Evolutionary conservation across 164 flowering plant species (phyloP).

Genomic region (Stephania cephalantha): DNA sequence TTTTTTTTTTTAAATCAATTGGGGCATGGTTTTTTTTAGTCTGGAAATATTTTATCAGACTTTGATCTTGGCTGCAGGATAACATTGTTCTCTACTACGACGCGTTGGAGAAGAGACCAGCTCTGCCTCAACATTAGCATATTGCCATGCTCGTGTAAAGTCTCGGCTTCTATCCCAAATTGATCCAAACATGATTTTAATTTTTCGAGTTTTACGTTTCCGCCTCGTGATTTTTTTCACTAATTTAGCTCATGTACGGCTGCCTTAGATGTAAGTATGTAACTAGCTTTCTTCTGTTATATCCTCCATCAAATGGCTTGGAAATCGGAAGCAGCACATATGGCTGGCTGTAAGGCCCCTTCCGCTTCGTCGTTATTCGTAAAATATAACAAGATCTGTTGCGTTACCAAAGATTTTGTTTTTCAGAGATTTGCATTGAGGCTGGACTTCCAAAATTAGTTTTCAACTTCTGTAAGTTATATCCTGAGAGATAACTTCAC

Average conservation of each 20-base stretch:
- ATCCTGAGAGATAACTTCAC: no score
- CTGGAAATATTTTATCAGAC: not conserved
- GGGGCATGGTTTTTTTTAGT: not conserved
- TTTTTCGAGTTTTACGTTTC: not conserved
- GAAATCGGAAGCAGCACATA: not conserved
- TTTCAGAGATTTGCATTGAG: not conserved
- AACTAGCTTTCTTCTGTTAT: conserved; percentile 1
- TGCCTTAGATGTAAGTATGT: not conserved
- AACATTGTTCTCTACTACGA: conserved; percentile 35
- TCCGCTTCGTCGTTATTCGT: not conserved
- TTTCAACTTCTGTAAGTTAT: no score
- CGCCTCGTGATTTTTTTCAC: not conserved
- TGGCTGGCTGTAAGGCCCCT: not conserved
- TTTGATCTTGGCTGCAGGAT: conserved; percentile 28
- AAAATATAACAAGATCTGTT: not conserved
- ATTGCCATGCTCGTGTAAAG: conserved; percentile 7
- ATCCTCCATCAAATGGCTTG: not conserved
- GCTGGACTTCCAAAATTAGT: not conserved
- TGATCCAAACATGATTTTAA: conserved; percentile 2
- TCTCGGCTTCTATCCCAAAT: not conserved
- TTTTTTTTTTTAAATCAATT: not conserved
- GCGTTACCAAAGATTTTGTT: not conserved
- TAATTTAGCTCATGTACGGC: not conserved
- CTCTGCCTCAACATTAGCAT: conserved; percentile 27
- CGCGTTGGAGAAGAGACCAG: conserved; percentile 33